Percentiles rank a stretch among this genome's conserved stretches.
Evolutionary conservation across 2,329 filamentous ascomycete species (phyloP).

Genomic region (Bimuria novae-zelandiae): DNA sequence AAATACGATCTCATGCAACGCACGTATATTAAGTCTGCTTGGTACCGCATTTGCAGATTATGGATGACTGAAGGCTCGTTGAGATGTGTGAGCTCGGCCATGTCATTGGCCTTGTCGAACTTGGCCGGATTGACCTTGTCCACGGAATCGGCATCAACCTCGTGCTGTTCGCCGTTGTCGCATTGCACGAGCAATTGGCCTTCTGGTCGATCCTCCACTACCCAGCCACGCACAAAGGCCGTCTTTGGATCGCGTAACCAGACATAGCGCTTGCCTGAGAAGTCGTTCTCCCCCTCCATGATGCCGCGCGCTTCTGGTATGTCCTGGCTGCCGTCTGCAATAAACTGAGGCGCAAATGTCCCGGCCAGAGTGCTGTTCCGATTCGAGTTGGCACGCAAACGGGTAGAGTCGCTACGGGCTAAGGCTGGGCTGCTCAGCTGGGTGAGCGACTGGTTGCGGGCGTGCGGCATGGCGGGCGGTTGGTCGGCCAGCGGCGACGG

Average conservation of each 20-base stretch:
- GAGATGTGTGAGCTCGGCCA: slow-evolving; percentile 96
- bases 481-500: slow-evolving; percentile 59
- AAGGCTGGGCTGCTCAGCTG: slow-evolving; percentile 51
- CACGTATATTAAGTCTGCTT: slow-evolving; percentile 88
- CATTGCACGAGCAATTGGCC: slow-evolving; percentile 83
- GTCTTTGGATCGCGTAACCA: slow-evolving; percentile 88
- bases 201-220: slow-evolving; percentile 77
- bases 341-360: slow-evolving; percentile 96
- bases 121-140: slow-evolving; percentile 99
- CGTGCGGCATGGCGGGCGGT: slow-evolving; percentile 58
- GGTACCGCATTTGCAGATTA: slow-evolving; percentile 93
- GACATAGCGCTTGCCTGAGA: slow-evolving; percentile 97
- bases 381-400: slow-evolving; percentile 64
- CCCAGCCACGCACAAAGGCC: slow-evolving; percentile 91
- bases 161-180: slow-evolving; percentile 92
- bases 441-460: slow-evolving; percentile 68
- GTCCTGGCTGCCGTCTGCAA: slow-evolving; percentile 75
- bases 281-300: slow-evolving; percentile 97
- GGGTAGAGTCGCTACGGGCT: slow-evolving; percentile 42
- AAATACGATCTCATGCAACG: slow-evolving; percentile 28
- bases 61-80: slow-evolving; percentile 98
- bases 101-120: slow-evolving; percentile 98
- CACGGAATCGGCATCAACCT: slow-evolving; percentile 82
- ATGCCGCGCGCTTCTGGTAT: slow-evolving; percentile 68
- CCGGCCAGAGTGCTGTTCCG: slow-evolving; percentile 68